phyloP scores from a whole-genome alignment of 805 yeast genomes.

The Pichia nanzhaoensis region DNA sequence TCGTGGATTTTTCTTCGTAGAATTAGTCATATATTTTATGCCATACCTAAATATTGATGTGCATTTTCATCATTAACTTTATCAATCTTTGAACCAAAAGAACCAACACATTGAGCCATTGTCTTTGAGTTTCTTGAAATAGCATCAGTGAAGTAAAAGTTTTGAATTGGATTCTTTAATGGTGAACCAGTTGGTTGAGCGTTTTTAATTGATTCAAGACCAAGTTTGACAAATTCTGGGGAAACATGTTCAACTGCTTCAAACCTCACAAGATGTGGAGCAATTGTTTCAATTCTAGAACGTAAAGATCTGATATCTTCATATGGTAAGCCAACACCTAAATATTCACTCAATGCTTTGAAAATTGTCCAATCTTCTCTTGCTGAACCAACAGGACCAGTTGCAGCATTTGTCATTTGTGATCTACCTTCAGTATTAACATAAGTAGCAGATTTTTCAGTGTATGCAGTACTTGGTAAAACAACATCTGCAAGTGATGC shows the following conservation, averaged over 20 bases:
- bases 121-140: slow-evolving; percentile 83
- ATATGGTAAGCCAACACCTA: slow-evolving; percentile 65
- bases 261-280: slow-evolving; percentile 74
- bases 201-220: slow-evolving; percentile 39
- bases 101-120: slow-evolving; percentile 79
- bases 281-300: slow-evolving; percentile 63
- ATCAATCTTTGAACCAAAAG: slow-evolving; percentile 62
- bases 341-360: slow-evolving; percentile 75
- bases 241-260: slow-evolving; percentile 69
- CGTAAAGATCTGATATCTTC: slow-evolving; percentile 66
- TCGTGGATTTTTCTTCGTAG: not conserved
- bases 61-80: slow-evolving; percentile 45
- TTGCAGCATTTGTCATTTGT: slow-evolving; percentile 79
- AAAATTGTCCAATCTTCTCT: slow-evolving; percentile 89
- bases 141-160: slow-evolving; percentile 85
- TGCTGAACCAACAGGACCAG: slow-evolving; percentile 81
- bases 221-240: slow-evolving; percentile 47
- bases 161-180: slow-evolving; percentile 65
- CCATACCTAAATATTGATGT: slow-evolving; percentile 28
- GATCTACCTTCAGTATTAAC: slow-evolving; percentile 90
- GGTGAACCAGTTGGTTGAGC: slow-evolving; percentile 33
- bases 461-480: slow-evolving; percentile 82
- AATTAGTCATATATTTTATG: slow-evolving; percentile 13
- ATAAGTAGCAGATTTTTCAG: slow-evolving; percentile 78
- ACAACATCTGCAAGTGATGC: slow-evolving; percentile 85